Evolutionary conservation across 768 basidiomycete genomes (phyloP).

Genomic region (Hebeloma cylindrosporum): DNA sequence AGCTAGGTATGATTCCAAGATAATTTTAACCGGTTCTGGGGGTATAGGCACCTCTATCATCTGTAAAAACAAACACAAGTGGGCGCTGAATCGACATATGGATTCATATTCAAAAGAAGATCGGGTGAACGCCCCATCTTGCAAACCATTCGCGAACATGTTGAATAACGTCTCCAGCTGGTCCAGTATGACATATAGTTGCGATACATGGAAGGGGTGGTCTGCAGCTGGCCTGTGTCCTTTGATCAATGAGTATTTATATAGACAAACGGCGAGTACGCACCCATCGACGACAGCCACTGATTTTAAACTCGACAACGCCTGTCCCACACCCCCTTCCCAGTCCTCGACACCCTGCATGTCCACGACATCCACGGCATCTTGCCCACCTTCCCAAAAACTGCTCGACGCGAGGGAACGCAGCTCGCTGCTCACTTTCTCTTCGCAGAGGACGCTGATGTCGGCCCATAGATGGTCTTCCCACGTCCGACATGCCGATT

Average conservation of each 20-base stretch:
- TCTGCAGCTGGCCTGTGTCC: conserved; percentile 54
- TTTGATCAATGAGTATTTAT: conserved; percentile 5
- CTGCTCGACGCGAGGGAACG: conserved; percentile 58
- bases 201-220: conserved; percentile 80
- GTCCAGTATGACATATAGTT: conserved; percentile 75
- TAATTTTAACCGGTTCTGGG: conserved; percentile 70
- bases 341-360: conserved; percentile 52
- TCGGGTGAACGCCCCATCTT: conserved; percentile 47
- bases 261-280: conserved; percentile 13
- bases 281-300: conserved; percentile 68
- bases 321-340: conserved; percentile 60
- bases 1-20: conserved; percentile 85
- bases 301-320: conserved; percentile 57
- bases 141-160: conserved; percentile 60
- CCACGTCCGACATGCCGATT: conserved; percentile 83
- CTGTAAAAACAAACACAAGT: conserved; percentile 85
- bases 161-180: conserved; percentile 67
- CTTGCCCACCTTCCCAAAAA: conserved; percentile 76
- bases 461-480: conserved; percentile 96
- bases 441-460: conserved; percentile 76
- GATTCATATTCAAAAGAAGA: conserved; percentile 60
- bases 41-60: conserved; percentile 78
- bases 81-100: conserved; percentile 89
- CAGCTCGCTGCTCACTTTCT: conserved; percentile 73
- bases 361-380: conserved; percentile 47